These are phyloP conservation scores for Gracilaria caudata DNA, from an alignment of 23 red algal genomes.

Conservation along the genomic window DNA sequence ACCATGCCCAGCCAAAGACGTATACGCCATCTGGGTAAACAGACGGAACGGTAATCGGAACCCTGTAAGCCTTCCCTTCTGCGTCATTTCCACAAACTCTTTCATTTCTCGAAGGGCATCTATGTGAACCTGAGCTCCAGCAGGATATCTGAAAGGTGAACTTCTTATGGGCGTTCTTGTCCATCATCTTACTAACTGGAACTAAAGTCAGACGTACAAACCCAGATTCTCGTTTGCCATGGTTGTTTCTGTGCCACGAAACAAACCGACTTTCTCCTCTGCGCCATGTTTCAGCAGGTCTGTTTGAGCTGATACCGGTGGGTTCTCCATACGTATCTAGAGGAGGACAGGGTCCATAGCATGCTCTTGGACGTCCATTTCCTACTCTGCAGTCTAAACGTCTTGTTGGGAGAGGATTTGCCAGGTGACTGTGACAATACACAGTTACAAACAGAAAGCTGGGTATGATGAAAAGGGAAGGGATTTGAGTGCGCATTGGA, in stretches of 20 bases:
- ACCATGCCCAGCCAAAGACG: constrained; percentile 75
- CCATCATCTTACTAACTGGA: constrained; percentile 56
- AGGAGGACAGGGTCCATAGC: constrained; percentile 70
- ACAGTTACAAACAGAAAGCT: constrained; percentile 5
- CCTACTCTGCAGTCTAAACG: constrained; percentile 64
- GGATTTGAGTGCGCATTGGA: not conserved
- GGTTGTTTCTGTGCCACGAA: constrained; percentile 68
- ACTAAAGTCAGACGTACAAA: constrained; percentile 67
- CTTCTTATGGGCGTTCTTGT: constrained; percentile 68
- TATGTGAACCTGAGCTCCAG: constrained; percentile 65
- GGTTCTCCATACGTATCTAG: constrained; percentile 66
- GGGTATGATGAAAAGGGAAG: not conserved
- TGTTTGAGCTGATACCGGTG: constrained; percentile 53
- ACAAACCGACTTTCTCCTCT: constrained; percentile 46
- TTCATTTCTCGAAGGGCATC: constrained; percentile 46
- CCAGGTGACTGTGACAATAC: constrained; percentile 40
- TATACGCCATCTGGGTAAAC: constrained; percentile 68
- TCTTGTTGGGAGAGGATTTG: constrained; percentile 43
- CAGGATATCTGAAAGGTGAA: constrained; percentile 73
- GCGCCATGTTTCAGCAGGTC: constrained; percentile 55
- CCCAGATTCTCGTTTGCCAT: constrained; percentile 62
- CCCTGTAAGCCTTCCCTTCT: constrained; percentile 54
- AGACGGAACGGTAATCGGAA: constrained; percentile 53
- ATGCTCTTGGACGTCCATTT: constrained; percentile 44
- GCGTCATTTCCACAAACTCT: constrained; percentile 63